These are phyloP conservation scores for Serendipita vermifera DNA, from an alignment of 768 basidiomycete genomes.

Conservation along the genomic window DNA sequence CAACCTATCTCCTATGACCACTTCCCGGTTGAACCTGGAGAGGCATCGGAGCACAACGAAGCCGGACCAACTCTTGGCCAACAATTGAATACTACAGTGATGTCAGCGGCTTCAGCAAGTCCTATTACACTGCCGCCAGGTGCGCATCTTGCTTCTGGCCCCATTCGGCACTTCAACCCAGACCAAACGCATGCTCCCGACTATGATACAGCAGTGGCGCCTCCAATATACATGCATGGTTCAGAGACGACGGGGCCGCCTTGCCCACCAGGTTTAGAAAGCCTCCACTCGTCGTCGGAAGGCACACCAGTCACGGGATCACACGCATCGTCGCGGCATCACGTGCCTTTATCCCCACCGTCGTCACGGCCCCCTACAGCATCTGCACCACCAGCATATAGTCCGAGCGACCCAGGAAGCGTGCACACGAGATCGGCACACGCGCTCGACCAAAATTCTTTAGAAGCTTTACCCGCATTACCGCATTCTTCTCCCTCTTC, in stretches of 20 bases:
- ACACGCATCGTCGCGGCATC: not conserved
- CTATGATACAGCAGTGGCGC: not conserved
- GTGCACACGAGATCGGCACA: not conserved
- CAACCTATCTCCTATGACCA: constrained; percentile 2
- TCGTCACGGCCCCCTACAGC: not conserved
- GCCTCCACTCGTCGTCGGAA: too few relatives aligned
- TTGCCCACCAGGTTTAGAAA: not conserved
- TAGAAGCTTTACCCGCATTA: too few relatives aligned
- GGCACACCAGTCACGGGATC: too few relatives aligned
- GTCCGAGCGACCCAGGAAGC: not conserved
- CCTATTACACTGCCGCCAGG: not conserved
- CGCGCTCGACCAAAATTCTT: too few relatives aligned
- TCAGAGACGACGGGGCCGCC: not conserved
- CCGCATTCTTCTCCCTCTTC: too few relatives aligned
- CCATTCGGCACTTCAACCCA: not conserved
- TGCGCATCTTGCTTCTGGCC: not conserved
- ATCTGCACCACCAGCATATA: constrained; percentile 5
- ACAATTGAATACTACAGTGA: too few relatives aligned
- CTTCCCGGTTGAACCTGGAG: constrained; percentile 5
- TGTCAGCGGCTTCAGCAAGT: not conserved
- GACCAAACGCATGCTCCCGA: not conserved
- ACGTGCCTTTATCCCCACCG: not conserved
- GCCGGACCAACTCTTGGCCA: not conserved
- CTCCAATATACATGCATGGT: not conserved
- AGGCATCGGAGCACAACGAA: not conserved